Base-by-base conservation (phyloP, 768 basidiomycete genomes). In the Rhodotorula kratochvilovae region DNA sequence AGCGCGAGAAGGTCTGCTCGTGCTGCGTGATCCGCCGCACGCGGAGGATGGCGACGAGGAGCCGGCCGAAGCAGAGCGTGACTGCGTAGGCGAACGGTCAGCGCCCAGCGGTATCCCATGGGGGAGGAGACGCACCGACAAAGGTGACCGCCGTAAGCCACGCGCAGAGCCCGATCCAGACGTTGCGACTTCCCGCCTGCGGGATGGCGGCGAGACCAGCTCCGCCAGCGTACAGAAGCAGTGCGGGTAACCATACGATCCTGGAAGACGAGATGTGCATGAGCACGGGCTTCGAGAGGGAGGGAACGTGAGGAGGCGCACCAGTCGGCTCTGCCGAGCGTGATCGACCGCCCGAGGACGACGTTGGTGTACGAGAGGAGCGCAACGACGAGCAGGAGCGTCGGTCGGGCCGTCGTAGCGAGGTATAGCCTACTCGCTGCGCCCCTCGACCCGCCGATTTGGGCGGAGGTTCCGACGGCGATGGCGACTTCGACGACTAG, bases 11-110 rank as follows among this genome's bases (percentile, higher is more conserved):
- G 2, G 53, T 23, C 15, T 48, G 15, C 23, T 75, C 66, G 29
- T 46, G 55, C 2, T 61, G 35, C 1, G 63, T 46, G 29, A 62
- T 5, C 2, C 56, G 58, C 39, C 68, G 81, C 16, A 70, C 70
- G 33, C 71, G 66, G 58, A 78, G 63, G 60, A 75, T 73, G 8
- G 76, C 77, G 80, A 79, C 21, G 80, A 81, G 67, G 71, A 79
- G 55, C 70, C 81, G 63, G 57, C 68, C 56, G 65, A 73, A 71
- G 63, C 66, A 68, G 42, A 54, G 46, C 3, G 54, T 21, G 43
- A 70, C 73, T 71, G 56, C 11, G 12, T 16, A 5, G 15, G 63
- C 7, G 16, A 12, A 5, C 6, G n/a, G n/a, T n/a, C n/a, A n/a
- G n/a, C n/a, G n/a, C n/a, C n/a, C n/a, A n/a, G n/a, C n/a, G n/a